Base-by-base conservation (phyloP, 257 asterid genomes). In the Catharanthus roseus region DNA sequence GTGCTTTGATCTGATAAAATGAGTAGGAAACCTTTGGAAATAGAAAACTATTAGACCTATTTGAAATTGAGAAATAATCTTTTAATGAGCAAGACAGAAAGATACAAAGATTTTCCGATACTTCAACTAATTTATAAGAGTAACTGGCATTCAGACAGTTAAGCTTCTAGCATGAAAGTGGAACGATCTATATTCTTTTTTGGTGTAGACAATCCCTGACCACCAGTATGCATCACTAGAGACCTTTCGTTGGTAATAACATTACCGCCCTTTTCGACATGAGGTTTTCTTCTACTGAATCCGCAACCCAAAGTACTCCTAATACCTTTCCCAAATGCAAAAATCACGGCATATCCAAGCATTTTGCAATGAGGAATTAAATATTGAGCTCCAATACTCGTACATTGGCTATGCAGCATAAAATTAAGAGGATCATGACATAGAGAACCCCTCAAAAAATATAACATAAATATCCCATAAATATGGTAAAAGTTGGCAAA, bases 1-100 rank as follows among this genome's bases (percentile, higher is more conserved):
- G 80, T 90, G 97, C 87, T 87, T 93, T 10, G 90, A 82, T n/a
- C 93, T n/a, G 90, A 68, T 75, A 79, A 82, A 80, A 77, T 42
- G 84, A 53, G 5, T 79, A 71, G 69, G 82, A 75, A 74, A 77
- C 72, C 70, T 75, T 83, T 70, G 89, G 87, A 57, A 83, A 82
- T 65, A 82, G 74, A 75, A 80, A 73, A 80, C 67, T 71, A 67
- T 69, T 81, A 64, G 75, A 84, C 89, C 98, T 93, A 85, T 80
- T 86, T 28, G 44, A 62, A 69, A 68, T 69, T 67, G 57, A 71
- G 62, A 74, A 71, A 39, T 36, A 45, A 5, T 28, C 42, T 53
- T 68, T 51, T 13, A 60, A n/a, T 44, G n/a, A 61, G 54, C 6
- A 11, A 34, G 28, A 19, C 67, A 34, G 47, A 34, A 2, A 60